phyloP scores from a whole-genome alignment of 148 eudicot genomes.

The Drosera capensis region DNA sequence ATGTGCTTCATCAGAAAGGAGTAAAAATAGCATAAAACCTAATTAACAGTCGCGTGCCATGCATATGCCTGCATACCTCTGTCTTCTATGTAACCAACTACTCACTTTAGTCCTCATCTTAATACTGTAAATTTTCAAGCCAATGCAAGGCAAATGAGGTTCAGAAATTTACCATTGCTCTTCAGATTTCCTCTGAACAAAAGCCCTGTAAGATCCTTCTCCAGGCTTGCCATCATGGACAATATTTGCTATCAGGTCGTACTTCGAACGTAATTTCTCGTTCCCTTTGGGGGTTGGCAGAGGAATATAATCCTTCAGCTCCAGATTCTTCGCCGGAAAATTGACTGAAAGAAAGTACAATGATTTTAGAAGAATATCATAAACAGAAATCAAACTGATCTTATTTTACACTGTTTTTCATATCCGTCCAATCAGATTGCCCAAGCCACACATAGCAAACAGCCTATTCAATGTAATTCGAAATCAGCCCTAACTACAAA shows the following conservation, averaged over 20 bases:
- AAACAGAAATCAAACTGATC: neutral
- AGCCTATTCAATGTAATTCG: too few relatives aligned
- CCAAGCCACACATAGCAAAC: too few relatives aligned
- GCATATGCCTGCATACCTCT: neutral
- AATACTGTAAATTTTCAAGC: neutral
- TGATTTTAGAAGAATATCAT: neutral
- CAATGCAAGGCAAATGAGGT: neutral
- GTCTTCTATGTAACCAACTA: too few relatives aligned
- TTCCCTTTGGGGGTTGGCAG: constrained; percentile 50
- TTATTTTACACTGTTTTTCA: neutral
- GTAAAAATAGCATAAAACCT: too few relatives aligned
- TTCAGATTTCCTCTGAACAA: constrained; percentile 95
- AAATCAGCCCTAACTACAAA: too few relatives aligned
- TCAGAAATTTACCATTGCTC: constrained; percentile 58
- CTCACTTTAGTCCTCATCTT: neutral
- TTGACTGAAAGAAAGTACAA: constrained; percentile 34
- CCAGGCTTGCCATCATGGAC: constrained; percentile 98
- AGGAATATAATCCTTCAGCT: constrained; percentile 93
- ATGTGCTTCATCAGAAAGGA: too few relatives aligned
- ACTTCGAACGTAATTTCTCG: constrained; percentile 66
- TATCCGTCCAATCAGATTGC: too few relatives aligned
- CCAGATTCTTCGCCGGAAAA: constrained; percentile 94
- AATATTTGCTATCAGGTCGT: constrained; percentile 84
- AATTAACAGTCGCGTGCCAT: too few relatives aligned
- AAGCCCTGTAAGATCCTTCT: constrained; percentile 87